Evolutionary conservation across 2,329 filamentous ascomycete genomes (phyloP).

Genomic region (Drechslerella coelobrocha): DNA sequence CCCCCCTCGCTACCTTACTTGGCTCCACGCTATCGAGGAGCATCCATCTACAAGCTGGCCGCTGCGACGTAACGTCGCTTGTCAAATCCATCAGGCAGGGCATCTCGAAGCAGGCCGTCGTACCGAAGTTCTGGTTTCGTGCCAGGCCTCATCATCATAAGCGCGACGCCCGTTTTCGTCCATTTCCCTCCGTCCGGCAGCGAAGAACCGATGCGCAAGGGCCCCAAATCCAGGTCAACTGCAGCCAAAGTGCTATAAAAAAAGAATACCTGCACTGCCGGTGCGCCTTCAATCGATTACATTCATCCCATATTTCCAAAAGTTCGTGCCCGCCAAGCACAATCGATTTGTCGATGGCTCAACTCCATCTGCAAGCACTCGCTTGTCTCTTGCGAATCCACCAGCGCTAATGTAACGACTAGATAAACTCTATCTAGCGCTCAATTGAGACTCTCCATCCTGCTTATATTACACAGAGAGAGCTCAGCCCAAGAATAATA

Average conservation of each 20-base stretch:
- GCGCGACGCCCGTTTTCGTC: neutral
- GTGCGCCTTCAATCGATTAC: no score
- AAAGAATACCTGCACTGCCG: no score
- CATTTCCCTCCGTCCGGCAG: neutral
- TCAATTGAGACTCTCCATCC: no score
- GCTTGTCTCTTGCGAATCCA: no score
- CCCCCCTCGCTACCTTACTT: no score
- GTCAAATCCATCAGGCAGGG: neutral
- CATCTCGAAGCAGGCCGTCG: neutral
- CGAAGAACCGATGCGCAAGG: neutral
- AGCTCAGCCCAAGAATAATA: neutral
- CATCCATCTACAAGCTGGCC: neutral
- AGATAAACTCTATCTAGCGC: no score
- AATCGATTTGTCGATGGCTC: no score
- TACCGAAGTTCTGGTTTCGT: neutral
- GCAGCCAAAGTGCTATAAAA: no score
- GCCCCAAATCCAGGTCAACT: neutral
- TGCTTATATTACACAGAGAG: no score
- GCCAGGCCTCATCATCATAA: neutral
- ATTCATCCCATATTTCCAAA: no score
- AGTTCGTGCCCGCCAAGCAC: neutral
- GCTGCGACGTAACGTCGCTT: neutral
- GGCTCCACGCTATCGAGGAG: neutral
- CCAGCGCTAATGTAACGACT: no score
- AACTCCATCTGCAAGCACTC: no score